These are phyloP conservation scores for Extremus antarcticus DNA, from an alignment of 495 filamentous ascomycete species.

Conservation along the genomic window DNA sequence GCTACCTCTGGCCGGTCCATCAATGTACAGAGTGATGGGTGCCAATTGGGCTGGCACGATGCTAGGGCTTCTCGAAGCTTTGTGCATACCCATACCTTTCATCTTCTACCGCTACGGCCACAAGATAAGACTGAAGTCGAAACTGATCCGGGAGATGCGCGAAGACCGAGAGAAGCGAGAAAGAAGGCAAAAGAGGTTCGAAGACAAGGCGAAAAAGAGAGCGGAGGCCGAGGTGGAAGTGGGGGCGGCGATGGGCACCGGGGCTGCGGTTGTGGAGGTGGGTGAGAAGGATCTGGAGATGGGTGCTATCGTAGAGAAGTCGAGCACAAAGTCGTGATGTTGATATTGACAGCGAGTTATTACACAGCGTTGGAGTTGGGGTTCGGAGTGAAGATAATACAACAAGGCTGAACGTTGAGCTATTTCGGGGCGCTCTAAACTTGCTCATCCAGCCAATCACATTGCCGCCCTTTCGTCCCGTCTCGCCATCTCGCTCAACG, in stretches of 20 bases:
- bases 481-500: too few species aligned
- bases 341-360: not conserved
- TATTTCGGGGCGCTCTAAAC: too few species aligned
- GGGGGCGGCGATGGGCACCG: conserved; percentile 16
- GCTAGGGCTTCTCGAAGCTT: conserved; percentile 56
- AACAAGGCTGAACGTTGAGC: not conserved
- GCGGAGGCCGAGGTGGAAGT: conserved; percentile 15
- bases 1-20: conserved; percentile 60
- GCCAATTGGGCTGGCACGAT: conserved; percentile 73
- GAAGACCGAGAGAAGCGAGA: conserved; percentile 57
- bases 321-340: not conserved
- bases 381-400: not conserved
- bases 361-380: not conserved
- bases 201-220: conserved; percentile 24
- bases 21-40: conserved; percentile 58
- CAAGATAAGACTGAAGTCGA: conserved; percentile 53
- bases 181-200: conserved; percentile 29
- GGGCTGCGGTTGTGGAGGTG: conserved; percentile 15
- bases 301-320: not conserved
- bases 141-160: conserved; percentile 57
- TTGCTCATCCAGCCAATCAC: too few species aligned
- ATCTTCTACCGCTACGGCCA: conserved; percentile 49
- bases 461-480: too few species aligned
- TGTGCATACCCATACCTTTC: conserved; percentile 67
- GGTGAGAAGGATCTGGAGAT: conserved; percentile 15